Base-by-base conservation (phyloP, 805 yeast genomes). In the Isabelozyma gotoi region DNA sequence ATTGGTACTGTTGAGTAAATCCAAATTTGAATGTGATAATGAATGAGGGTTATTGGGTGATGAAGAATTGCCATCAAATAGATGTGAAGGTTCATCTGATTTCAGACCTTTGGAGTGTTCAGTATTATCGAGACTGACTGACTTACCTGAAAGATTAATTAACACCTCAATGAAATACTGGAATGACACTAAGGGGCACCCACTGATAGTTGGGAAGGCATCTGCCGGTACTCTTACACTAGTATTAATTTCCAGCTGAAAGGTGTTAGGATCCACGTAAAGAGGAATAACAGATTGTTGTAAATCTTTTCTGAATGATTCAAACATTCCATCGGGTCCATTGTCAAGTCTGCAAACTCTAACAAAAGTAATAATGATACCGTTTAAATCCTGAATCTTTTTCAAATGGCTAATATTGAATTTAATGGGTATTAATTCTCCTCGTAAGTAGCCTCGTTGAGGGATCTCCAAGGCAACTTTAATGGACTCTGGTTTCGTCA, bases 161-260 rank as follows among this genome's bases (percentile, higher is more conserved):
- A 88, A 73, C 2, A 86, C 90, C 59, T 90, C 97, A 12, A 90
- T 68, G 57, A 85, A 87, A 59, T 91, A 90, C 57, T 87, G 92
- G 62, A 90, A 90, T 2, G 89, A 76, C 7, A 89, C 88, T 38
- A 84, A 65, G 2, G 80, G 81, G 40, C 87, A 78, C 1, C 86
- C 85, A 14, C 79, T 74, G 11, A 88, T 86, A 0, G 96, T 87
- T 0, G 96, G 95, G 58, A 90, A 88, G 0, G 87, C 82, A 53
- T 90, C 96, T 0, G 85, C 79, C 0, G 97, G 97, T 0, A 90
- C 82, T 48, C 82, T 72, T 16, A 90, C 63, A 33, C 79, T 76
- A 0, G 91, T 80, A 24, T 78, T 78, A 7, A 84, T 71, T 27
- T 78, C 82, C 33, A 82, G 74, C 14, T 73, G 63, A 33, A 81